phyloP scores from a whole-genome alignment of 805 yeast genomes.

The Wickerhamomyces chaumierensis region DNA sequence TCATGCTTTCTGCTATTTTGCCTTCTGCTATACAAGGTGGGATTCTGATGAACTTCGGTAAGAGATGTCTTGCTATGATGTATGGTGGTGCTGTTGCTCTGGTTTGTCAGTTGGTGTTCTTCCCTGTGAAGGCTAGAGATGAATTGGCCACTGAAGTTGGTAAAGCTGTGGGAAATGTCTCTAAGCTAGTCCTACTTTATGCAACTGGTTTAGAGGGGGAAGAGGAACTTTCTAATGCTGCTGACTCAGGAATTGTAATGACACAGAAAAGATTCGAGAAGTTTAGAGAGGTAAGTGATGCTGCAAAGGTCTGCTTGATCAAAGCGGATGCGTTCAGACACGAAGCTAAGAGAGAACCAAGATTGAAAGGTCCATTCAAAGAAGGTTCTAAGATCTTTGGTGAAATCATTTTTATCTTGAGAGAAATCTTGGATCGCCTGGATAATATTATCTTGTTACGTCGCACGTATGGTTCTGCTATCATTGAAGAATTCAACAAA shows the following conservation, averaged over 20 bases:
- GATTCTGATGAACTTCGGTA: slow-evolving; percentile 33
- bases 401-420: slow-evolving; percentile 33
- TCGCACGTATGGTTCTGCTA: slow-evolving; percentile 32
- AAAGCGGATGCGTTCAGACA: slow-evolving; percentile 30
- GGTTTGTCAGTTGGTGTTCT: slow-evolving; percentile 31
- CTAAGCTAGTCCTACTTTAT: slow-evolving; percentile 26
- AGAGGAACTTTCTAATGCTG: too few relatives aligned
- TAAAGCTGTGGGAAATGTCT: slow-evolving; percentile 26
- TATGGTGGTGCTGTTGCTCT: slow-evolving; percentile 39
- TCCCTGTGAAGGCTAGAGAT: slow-evolving; percentile 37
- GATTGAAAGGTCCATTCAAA: slow-evolving; percentile 33
- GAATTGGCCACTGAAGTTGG: slow-evolving; percentile 31
- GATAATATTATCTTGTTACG: slow-evolving; percentile 33
- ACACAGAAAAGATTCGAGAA: slow-evolving; percentile 21
- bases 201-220: slow-evolving; percentile 30
- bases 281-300: slow-evolving; percentile 23
- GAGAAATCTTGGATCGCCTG: slow-evolving; percentile 35
- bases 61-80: slow-evolving; percentile 37
- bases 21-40: slow-evolving; percentile 29
- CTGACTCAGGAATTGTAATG: slow-evolving; percentile 11
- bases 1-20: slow-evolving; percentile 30
- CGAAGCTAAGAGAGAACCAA: slow-evolving; percentile 33
- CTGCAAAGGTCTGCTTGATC: slow-evolving; percentile 26
- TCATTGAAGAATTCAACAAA: slow-evolving; percentile 31
- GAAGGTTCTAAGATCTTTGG: slow-evolving; percentile 27